Evolutionary conservation across 305 asterid species (phyloP), one percentile per base, ranked within the genome.

Genomic region (Lippia alba): DNA sequence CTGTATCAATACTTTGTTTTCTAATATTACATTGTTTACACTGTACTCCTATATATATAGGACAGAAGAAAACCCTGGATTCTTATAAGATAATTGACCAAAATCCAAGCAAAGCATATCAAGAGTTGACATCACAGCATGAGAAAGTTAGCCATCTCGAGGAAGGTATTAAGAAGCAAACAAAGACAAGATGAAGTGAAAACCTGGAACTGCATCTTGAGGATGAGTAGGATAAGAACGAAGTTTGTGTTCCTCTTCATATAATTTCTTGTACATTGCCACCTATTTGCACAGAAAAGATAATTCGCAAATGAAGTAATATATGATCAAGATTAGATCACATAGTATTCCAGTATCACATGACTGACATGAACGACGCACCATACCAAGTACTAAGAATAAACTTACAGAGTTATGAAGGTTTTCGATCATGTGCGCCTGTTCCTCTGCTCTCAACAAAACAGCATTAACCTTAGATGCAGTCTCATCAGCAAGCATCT

Each of bases 231-330:
- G 36, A 61, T 86, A 66, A 19, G 87, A 57, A 55, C 69, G 93
- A 68, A 61, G 84, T 70, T 83, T 87, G 67, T 86, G 94, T 59
- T 86, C 93, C 84, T 92, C 99, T 81, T 89, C 96, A 69, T 82
- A 90, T 74, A 95, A 81, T 78, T 78, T 89, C 80, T 82, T 90
- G 86, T 95, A 95, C 98, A 92, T 88, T 2, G 96, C 94, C 76
- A 94, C 96, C 97, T 92, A 76, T 74, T 64, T 57, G 18, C 34
- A 75, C 60, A 41, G 6, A 33, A 32, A 45, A 46, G 70, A 36
- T 48, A 66, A 64, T 46, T 59, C 45, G 20, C 64, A 69, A 20
- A 46, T 2, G 34, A 48, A 17, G 30, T 15, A 15, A 12, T 12
- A 41, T 20, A 39, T 20, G 46, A 67, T 24, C 16, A 50, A 48